Conservation (phyloP, 2,329 filamentous ascomycete species). For the Lanzia echinophila region DNA sequence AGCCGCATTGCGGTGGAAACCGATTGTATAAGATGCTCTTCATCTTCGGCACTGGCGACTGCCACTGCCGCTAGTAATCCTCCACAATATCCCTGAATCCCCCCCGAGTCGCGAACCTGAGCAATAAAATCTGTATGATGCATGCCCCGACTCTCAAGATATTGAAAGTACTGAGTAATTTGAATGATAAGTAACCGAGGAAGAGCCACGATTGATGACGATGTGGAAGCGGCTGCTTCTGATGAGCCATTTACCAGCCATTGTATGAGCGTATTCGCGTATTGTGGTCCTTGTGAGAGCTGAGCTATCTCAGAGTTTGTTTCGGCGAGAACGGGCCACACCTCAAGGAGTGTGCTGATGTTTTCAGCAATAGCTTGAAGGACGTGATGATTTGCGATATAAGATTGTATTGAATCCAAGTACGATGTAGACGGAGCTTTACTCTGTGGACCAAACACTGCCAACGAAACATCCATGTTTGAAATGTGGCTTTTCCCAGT, state of each 20-base stretch:
- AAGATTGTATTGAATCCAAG: not conserved
- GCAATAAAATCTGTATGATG: conserved; percentile 6
- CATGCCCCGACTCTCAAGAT: conserved; percentile 6
- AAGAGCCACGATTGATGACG: conserved; percentile 8
- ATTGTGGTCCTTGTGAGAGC: not conserved
- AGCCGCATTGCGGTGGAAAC: conserved; percentile 7
- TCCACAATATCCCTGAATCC: conserved; percentile 15
- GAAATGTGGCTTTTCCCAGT: no score
- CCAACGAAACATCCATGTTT: not conserved
- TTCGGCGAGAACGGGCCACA: no score
- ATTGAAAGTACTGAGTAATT: conserved; percentile 10
- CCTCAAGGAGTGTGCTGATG: no score
- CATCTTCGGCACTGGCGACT: conserved; percentile 9
- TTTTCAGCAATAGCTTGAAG: not conserved
- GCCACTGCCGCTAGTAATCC: conserved; percentile 10
- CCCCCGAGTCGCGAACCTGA: conserved; percentile 3
- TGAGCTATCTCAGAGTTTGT: conserved; percentile 16
- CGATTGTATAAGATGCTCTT: conserved; percentile 7
- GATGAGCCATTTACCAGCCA: not conserved
- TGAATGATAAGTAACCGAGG: conserved; percentile 6
- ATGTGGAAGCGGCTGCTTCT: not conserved
- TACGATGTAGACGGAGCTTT: not conserved
- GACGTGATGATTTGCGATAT: conserved; percentile 8
- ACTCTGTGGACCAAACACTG: conserved; percentile 4
- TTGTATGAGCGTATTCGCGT: not conserved